Percentiles rank a stretch among this genome's conserved stretches.
Evolutionary conservation across 257 asterid genomes (phyloP).

Genomic region (Solanum chaucha): DNA sequence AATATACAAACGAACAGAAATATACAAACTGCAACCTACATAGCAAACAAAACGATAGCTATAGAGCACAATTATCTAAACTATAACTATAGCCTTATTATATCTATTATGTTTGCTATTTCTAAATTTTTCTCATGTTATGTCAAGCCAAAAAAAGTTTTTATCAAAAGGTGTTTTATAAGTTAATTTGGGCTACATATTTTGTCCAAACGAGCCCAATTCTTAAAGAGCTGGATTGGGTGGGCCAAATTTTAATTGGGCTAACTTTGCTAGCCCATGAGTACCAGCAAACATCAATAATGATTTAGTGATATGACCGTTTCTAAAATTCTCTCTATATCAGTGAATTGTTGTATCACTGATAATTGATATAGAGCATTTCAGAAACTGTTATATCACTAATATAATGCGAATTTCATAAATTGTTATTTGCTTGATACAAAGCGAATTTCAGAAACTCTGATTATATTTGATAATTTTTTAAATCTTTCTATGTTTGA

Average conservation of each 20-base stretch:
- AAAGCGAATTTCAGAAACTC: neutral
- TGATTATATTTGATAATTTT: neutral
- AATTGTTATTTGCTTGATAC: neutral
- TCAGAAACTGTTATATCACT: neutral
- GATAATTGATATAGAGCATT: neutral
- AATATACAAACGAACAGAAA: too few species aligned
- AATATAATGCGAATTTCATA: neutral
- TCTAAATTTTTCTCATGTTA: too few species aligned
- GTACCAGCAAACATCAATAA: neutral
- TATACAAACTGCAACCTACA: too few species aligned
- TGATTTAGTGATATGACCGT: neutral
- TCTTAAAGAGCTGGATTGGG: neutral
- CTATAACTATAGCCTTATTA: too few species aligned
- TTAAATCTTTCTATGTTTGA: neutral
- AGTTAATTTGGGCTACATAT: neutral
- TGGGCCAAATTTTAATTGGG: neutral
- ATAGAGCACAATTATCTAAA: too few species aligned
- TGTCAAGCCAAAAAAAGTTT: too few species aligned
- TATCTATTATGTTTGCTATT: too few species aligned
- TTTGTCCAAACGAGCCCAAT: neutral
- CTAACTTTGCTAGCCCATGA: neutral
- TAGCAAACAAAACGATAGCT: too few species aligned
- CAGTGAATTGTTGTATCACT: neutral
- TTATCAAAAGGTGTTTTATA: neutral
- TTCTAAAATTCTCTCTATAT: neutral